Evolutionary conservation across 1,139 yeast genomes (phyloP), one percentile per base, ranked within the genome.

Genomic region (Nakaseomyces sp.): DNA sequence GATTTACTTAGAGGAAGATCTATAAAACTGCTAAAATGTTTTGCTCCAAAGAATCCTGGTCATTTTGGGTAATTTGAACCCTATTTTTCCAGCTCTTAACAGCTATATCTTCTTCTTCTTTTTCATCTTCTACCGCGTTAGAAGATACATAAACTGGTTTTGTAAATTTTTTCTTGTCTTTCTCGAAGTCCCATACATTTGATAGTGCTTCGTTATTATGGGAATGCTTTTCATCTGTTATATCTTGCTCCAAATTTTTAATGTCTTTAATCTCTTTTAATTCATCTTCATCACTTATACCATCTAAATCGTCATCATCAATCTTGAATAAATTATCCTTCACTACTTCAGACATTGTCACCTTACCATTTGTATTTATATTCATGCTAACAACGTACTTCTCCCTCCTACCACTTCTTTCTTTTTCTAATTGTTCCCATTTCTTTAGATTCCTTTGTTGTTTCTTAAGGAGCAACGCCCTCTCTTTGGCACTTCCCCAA

Each of bases 401-500:
- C 47, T 77, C 78, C 3, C 89, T 89, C 40, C 88, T 71, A 0
- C 95, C 96, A 1, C 72, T 61, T 36, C 89, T 67, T 18, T 73
- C 74, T 45, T 69, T 69, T 40, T 79, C 81, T 35, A 70, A 65
- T 42, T 75, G 77, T 45, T 81, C 82, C 57, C 78, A 72, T 53
- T 77, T 77, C 6, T 85, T 68, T 46, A 81, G 61, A 52, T 78
- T 81, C 45, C 81, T 74, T 57, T 89, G 96, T 58, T 88, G 96
- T 51, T 77, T 77, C 61, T 88, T 87, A 53, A 91, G 69, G 53
- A 74, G 73, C 45, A 87, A 69, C 0, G 96, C 97, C 52, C 93
- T 76, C 57, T 93, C 97, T 42, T 81, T 73, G 2, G 96, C 91
- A 4, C 86, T 77, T 0, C 95, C 80, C 98, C 98, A 93, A 57